Evolutionary conservation across 306 rosid species (phyloP).

Genomic region (Cicer yamashitae): DNA sequence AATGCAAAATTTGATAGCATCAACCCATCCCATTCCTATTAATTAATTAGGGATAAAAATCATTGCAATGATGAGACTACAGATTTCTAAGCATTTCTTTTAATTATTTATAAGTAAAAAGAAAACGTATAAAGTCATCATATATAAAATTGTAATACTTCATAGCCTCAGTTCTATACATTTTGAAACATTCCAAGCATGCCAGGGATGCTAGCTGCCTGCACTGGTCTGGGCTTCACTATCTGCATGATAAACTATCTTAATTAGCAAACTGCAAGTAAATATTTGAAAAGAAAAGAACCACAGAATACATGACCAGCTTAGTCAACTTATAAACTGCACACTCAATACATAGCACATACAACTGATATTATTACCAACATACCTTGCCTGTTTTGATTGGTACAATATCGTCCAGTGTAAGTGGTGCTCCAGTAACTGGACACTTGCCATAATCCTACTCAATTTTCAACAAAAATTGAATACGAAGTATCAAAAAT

Average conservation of each 20-base stretch:
- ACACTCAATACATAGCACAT: neutral
- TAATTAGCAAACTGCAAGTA: conserved; percentile 33
- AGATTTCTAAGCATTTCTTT: conserved; percentile 2
- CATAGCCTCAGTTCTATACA: conserved; percentile 60
- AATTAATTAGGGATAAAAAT: conserved; percentile 35
- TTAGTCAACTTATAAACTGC: neutral
- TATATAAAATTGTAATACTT: conserved; percentile 10
- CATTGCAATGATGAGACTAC: neutral
- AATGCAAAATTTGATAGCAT: conserved; percentile 88
- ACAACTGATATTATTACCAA: conserved; percentile 15
- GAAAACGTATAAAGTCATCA: neutral
- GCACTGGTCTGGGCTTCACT: conserved; percentile 96
- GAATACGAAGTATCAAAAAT: conserved; percentile 33
- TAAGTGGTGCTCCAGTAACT: conserved; percentile 81
- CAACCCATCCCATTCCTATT: conserved; percentile 92
- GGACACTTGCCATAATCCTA: conserved; percentile 99
- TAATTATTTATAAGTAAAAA: neutral
- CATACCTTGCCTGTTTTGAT: conserved; percentile 92
- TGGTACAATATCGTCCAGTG: conserved; percentile 78
- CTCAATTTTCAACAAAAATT: conserved; percentile 40
- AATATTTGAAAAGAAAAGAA: conserved; percentile 29
- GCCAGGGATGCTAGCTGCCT: conserved; percentile 99
- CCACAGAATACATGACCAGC: neutral
- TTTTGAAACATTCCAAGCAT: conserved; percentile 99
- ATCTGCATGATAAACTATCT: conserved; percentile 66